Base-by-base conservation (phyloP, 768 basidiomycete species). In the Mycena epipterygia region DNA sequence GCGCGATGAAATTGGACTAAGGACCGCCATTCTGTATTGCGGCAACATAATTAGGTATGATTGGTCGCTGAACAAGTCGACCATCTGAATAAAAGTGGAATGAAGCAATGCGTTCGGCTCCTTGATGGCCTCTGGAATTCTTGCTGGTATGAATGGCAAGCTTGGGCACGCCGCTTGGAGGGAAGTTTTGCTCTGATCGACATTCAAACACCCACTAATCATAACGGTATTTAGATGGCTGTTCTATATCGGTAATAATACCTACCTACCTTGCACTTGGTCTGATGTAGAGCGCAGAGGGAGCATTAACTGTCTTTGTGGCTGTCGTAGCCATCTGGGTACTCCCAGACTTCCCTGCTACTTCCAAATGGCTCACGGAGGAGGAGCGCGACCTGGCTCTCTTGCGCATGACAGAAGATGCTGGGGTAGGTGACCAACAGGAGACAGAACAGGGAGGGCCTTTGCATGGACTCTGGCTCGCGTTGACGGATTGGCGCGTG, bases 301-400 rank as follows among this genome's bases (percentile, higher is more conserved):
- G 93, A 21, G 78, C 85, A 2, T 75, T 92, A 39, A 94, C 91
- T 0, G 83, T 93, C 65, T 75, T 82, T n/a, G 80, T 88, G 12
- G 87, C 87, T 5, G 73, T 91, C 57, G 71, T 85, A 66, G 88
- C 93, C 2, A 86, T 90, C 59, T 90, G 89, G 73, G 80, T 95
- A 73, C 85, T 96, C 12, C 95, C 95, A 5, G 94, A 95, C 79
- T 95, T 95, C 79, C 94, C 93, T 5, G 90, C 89, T n/a, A 89
- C 85, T 8, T 82, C 83, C 39, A 79, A 78, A n/a, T 94, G 91
- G 90, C 86, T 94, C 25, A 85, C 89, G 4, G 84, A 85, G 9
- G 81, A 86, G 46, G 93, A 94, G 73, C 83, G 84, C 63, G 84
- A 86, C 0, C 82, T 94, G 35, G 92, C 93, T 19, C 79, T 89